phyloP scores from a whole-genome alignment of 2,329 filamentous ascomycete species.

The Beauveria caledonica region DNA sequence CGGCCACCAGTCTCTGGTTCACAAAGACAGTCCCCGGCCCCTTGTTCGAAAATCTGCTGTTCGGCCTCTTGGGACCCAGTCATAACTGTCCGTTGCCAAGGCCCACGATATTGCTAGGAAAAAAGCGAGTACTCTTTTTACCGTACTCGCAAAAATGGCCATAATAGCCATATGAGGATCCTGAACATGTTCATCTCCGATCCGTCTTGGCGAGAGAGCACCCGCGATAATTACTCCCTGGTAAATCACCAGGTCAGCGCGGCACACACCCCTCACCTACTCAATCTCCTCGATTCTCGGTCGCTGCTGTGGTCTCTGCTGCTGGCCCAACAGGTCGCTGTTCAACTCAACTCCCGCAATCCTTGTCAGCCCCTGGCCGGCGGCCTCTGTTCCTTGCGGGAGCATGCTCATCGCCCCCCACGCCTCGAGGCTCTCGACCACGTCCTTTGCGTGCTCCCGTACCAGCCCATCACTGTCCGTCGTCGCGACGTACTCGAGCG shows the following conservation, averaged over 20 bases:
- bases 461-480: conserved; percentile 64
- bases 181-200: too few relatives aligned
- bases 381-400: conserved; percentile 18
- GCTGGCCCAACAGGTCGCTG: conserved; percentile 13
- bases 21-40: too few relatives aligned
- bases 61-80: too few relatives aligned
- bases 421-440: conserved; percentile 57
- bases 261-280: conserved; percentile 25
- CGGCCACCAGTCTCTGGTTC: too few relatives aligned
- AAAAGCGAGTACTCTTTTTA: too few relatives aligned
- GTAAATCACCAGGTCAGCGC: neutral
- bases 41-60: too few relatives aligned
- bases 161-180: too few relatives aligned
- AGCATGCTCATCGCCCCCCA: conserved; percentile 49
- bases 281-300: conserved; percentile 55
- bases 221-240: too few relatives aligned
- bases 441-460: conserved; percentile 55
- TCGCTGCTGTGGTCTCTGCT: conserved; percentile 9
- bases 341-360: conserved; percentile 33
- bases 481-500: conserved; percentile 53
- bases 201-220: too few relatives aligned
- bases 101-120: too few relatives aligned
- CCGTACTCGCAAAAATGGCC: too few relatives aligned
- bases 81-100: too few relatives aligned
- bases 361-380: conserved; percentile 20